Base-by-base conservation (phyloP, 2,329 filamentous ascomycete genomes). In the Neopestalotiopsis rosae region DNA sequence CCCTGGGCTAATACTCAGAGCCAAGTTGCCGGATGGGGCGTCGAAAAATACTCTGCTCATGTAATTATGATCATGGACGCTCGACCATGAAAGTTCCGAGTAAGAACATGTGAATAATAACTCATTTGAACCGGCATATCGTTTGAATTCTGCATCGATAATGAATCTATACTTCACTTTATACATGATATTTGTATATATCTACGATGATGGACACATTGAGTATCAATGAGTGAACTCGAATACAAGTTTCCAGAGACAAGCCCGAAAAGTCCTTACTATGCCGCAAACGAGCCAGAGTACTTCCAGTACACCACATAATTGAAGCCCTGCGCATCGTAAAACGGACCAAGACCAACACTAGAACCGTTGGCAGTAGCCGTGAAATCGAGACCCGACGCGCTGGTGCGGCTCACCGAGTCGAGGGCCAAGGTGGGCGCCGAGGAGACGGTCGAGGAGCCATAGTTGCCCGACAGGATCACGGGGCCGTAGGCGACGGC, bases 401-500 rank as follows among this genome's bases (percentile, higher is more conserved):
- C 66, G 0, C 73, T 72, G 7, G 68, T 74, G 28, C 72, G 72
- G 68, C 73, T 72, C 1, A 82, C 68, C 4, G 74, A 78, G 0
- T 67, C 70, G 20, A 83, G 49, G 14, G 76, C 71, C 10, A 83
- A 71, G 0, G 69, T 73, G 0, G 82, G 81, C 3, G 76, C 72
- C 2, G 69, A 62, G 5, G 64, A 66, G 5, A 82, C 57, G 0
- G 71, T 65, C 2, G 61, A 64, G 17, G 74, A 74, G 0, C 84
- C 83, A 66, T 87, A 86, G 68, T 86, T 82, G 0, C 82, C 85
- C 1, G 80, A 76, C 17, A 87, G 71, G 4, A 87, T 74, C 0
- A 81, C 79, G 0, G 84, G 86, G 0, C 85, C 86, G 66, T 81
- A 87, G 0, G 84, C 83, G 12, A 87, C 61, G 0, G 85, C 84